These are phyloP conservation scores for Mortierella sp. DNA, from an alignment of 371 early-diverging fungal species.

Conservation along the genomic window DNA sequence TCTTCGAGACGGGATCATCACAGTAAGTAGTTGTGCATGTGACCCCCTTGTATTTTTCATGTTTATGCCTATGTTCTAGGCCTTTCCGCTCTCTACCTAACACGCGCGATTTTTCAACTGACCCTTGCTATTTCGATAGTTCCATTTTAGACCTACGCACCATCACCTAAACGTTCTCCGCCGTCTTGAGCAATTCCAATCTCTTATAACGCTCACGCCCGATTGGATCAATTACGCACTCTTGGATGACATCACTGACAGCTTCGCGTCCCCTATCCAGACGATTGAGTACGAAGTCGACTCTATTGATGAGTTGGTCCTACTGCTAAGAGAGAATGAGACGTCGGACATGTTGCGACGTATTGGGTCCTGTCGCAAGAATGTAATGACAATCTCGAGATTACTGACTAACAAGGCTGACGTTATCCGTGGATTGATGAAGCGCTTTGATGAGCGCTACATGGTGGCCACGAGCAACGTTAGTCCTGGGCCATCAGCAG, in stretches of 20 bases:
- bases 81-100: no score
- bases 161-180: conserved; percentile 83
- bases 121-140: conserved; percentile 47
- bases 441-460: conserved; percentile 73
- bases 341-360: conserved; percentile 90
- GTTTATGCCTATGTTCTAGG: no score
- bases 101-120: no score
- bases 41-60: background rate
- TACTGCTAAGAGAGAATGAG: conserved; percentile 90
- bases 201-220: conserved; percentile 48
- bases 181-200: conserved; percentile 73
- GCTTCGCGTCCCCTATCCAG: conserved; percentile 83
- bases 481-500: conserved; percentile 9
- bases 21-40: conserved; percentile 61
- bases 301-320: conserved; percentile 90
- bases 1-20: conserved; percentile 80
- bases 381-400: conserved; percentile 80
- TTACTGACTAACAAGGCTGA: conserved; percentile 85
- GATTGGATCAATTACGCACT: conserved; percentile 94
- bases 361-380: conserved; percentile 87
- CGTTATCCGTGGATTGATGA: conserved; percentile 83
- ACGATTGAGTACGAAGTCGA: conserved; percentile 92
- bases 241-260: conserved; percentile 88
- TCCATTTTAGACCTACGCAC: conserved; percentile 77
- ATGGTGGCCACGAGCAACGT: conserved; percentile 17